A percentile compares a stretch with the other conserved stretches of the same genome.
Conservation (phyloP, 139 green algal genomes). For the Edaphochlamys debaryana region DNA sequence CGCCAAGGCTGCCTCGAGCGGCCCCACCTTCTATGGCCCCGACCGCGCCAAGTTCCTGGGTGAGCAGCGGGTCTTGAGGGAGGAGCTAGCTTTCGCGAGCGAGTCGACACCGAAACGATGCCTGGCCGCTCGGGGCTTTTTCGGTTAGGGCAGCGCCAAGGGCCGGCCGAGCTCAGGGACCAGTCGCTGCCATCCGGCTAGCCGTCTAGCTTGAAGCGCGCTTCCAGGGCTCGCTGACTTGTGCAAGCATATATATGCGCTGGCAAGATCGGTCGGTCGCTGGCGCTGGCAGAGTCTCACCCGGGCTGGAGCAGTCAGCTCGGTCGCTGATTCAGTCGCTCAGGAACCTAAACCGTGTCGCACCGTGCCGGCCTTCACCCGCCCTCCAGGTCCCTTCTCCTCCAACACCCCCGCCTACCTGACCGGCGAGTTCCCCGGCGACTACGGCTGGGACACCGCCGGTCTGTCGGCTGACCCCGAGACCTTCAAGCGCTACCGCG, state of each 20-base stretch:
- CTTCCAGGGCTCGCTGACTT: not conserved
- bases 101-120: too few relatives aligned
- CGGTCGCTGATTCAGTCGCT: too few relatives aligned
- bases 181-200: too few relatives aligned
- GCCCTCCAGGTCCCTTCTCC: not conserved
- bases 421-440: constrained; percentile 89
- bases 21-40: constrained; percentile 77
- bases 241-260: not conserved
- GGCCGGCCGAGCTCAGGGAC: too few relatives aligned
- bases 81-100: not conserved
- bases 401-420: constrained; percentile 65
- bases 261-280: too few relatives aligned
- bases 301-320: too few relatives aligned
- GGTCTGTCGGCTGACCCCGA: constrained; percentile 93
- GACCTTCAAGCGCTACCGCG: constrained; percentile 71
- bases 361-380: too few relatives aligned
- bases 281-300: too few relatives aligned
- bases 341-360: too few relatives aligned
- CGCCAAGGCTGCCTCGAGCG: constrained; percentile 9
- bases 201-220: not conserved
- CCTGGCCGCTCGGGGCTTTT: not conserved
- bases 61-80: not conserved
- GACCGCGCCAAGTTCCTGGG: constrained; percentile 73
- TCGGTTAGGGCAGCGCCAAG: too few relatives aligned
- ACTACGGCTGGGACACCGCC: constrained; percentile 96